Base-by-base conservation (phyloP, 208 protist species). In the Ichthyophonus hoferi region DNA sequence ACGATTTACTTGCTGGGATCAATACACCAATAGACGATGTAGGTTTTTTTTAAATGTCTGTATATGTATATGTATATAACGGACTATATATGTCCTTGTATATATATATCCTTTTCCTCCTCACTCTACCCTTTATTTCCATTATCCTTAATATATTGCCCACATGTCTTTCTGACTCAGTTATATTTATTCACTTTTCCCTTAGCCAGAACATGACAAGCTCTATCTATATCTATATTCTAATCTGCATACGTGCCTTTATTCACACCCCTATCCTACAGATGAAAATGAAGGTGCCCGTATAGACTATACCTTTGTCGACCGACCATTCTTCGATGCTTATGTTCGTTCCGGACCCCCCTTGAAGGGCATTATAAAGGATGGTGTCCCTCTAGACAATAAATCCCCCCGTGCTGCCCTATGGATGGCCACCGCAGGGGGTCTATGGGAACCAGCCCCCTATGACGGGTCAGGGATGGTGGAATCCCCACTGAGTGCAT, bases 391-490 rank as follows among this genome's bases (percentile, higher is more conserved):
- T n/a, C 24, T 67, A 24, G 50, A 67, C 50, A 67, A 67, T 24
- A 7, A 67, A 67, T n/a, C 14, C 50, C 50, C 50, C 50, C 50
- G 24, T 7, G 50, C 50, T 7, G 50, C 50, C 14, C 50, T 67
- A 67, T n/a, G 50, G 24, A 67, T 67, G 50, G 83, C 34, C 12
- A 87, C 83, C 37, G 83, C 83, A 12, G 37, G 37, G 2, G 42
- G 42, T 0, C 35, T 35, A 42, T 87, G 33, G 33, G 33, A 37
- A 37, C 83, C 83, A 33, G 83, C 83, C 17, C 83, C 83, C 3
- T 87, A 77, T 42, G 83, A 87, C 40, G 83, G 83, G 2, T 50
- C 34, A 37, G 84, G 84, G 1, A 87, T 87, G 50, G 35, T 87
- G 12, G 84, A 87, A 12, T 41, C 84, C 33, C 84, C 84, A 0